Percentiles rank a stretch among this genome's conserved stretches.
Conservation (phyloP, 1,284 basidiomycete genomes). For the Sanguinoderma infundibulare region DNA sequence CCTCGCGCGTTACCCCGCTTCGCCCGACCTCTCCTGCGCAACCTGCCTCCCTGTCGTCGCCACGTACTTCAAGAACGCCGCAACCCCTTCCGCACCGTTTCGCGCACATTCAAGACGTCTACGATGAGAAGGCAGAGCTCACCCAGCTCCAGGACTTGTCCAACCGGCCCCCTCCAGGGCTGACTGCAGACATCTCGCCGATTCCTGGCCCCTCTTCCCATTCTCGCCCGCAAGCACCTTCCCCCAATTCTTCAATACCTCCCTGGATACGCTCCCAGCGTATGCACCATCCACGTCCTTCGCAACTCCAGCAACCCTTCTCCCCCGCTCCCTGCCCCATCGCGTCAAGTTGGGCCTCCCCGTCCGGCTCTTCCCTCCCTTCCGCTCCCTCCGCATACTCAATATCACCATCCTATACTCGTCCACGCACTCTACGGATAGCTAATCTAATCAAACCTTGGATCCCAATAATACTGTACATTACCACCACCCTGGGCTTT, state of each 20-base stretch:
- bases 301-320: conserved; percentile 25
- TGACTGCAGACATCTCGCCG: conserved; percentile 15
- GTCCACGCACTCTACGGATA: conserved; percentile 57
- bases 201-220: conserved; percentile 17
- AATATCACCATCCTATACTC: conserved; percentile 43
- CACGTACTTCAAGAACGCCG: conserved; percentile 9
- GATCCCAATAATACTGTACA: conserved; percentile 74
- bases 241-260: conserved; percentile 26
- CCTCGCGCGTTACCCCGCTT: conserved; percentile 19
- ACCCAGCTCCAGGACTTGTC: conserved; percentile 20
- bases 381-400: conserved; percentile 19
- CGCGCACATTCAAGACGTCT: conserved; percentile 25
- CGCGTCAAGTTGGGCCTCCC: conserved; percentile 35
- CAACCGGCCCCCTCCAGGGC: conserved; percentile 12
- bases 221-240: conserved; percentile 16
- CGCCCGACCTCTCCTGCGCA: conserved; percentile 17
- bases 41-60: conserved; percentile 26
- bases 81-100: conserved; percentile 18
- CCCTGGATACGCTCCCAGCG: conserved; percentile 25
- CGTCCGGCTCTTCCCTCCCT: conserved; percentile 25
- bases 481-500: conserved; percentile 68
- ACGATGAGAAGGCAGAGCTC: conserved; percentile 30
- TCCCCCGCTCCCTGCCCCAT: conserved; percentile 29
- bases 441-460: conserved; percentile 65
- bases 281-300: conserved; percentile 18